Evolutionary conservation across 176 grass and related monocot genomes (phyloP).

Genomic region (Themeda triandra): DNA sequence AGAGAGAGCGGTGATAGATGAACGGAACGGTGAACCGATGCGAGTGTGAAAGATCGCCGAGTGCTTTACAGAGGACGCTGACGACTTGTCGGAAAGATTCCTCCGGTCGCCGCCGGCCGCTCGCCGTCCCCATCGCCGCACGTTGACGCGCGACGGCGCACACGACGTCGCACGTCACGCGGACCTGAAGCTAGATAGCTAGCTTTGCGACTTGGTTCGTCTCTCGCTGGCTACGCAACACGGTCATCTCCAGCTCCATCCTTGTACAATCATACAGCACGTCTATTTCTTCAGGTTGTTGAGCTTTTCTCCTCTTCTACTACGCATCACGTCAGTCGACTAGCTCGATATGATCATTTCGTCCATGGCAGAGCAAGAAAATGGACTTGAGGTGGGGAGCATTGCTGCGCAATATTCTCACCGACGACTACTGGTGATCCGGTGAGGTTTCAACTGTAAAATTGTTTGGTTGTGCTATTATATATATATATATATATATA

Average conservation of each 20-base stretch:
- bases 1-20: not conserved
- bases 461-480: not conserved
- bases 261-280: not conserved
- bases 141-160: conserved; percentile 14
- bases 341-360: not conserved
- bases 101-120: conserved; percentile 26
- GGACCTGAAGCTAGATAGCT: not conserved
- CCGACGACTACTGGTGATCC: conserved; percentile 8
- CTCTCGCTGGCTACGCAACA: not conserved
- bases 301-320: conserved; percentile 14
- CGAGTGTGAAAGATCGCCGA: conserved; percentile 26
- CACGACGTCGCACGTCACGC: conserved; percentile 1
- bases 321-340: not conserved
- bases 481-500: not conserved
- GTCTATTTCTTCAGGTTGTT: conserved; percentile 19
- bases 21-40: not conserved
- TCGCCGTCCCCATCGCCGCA: conserved; percentile 19
- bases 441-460: not conserved
- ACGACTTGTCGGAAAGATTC: conserved; percentile 31
- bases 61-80: conserved; percentile 30
- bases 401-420: conserved; percentile 23
- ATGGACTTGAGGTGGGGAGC: not conserved
- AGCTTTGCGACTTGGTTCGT: conserved; percentile 3
- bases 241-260: not conserved
- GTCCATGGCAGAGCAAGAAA: not conserved